phyloP scores from a whole-genome alignment of 805 yeast genomes.

The Wickerhamiella bombiphila region DNA sequence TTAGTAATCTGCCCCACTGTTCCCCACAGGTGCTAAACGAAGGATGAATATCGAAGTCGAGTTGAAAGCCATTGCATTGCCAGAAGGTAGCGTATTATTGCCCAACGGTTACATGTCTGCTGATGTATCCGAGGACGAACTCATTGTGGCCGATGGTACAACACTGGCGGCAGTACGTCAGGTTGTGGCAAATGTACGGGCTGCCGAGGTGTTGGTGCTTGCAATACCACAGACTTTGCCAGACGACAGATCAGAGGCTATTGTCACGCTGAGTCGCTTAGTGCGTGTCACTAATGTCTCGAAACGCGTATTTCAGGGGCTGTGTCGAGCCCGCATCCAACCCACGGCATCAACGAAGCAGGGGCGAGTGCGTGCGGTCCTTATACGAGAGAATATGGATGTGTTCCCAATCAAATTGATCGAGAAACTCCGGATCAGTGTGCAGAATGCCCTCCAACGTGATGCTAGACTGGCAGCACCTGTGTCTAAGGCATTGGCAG shows the following conservation, averaged over 20 bases:
- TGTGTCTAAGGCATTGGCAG: slow-evolving; percentile 13
- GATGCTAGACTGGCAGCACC: slow-evolving; percentile 7
- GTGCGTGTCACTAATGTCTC: not conserved
- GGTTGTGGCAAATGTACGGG: not conserved
- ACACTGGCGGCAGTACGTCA: not conserved
- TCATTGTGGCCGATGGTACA: not conserved
- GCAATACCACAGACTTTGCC: slow-evolving; percentile 3
- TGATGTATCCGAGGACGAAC: not conserved
- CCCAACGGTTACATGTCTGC: not conserved
- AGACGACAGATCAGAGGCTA: not conserved
- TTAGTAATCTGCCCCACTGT: too few species aligned
- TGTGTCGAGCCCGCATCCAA: slow-evolving; percentile 9
- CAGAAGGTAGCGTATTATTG: not conserved
- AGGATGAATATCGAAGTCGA: not conserved
- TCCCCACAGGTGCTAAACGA: too few species aligned
- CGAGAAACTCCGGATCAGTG: slow-evolving; percentile 10
- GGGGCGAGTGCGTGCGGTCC: not conserved
- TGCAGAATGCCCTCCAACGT: slow-evolving; percentile 8
- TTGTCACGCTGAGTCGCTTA: not conserved
- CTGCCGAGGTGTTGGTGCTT: not conserved
- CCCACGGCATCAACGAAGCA: not conserved
- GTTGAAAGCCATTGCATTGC: not conserved
- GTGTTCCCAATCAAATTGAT: slow-evolving; percentile 3
- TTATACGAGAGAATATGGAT: slow-evolving; percentile 3
- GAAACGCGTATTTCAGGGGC: slow-evolving; percentile 7